phyloP scores from a whole-genome alignment of 305 asterid genomes.

The Fraxinus paxiana region DNA sequence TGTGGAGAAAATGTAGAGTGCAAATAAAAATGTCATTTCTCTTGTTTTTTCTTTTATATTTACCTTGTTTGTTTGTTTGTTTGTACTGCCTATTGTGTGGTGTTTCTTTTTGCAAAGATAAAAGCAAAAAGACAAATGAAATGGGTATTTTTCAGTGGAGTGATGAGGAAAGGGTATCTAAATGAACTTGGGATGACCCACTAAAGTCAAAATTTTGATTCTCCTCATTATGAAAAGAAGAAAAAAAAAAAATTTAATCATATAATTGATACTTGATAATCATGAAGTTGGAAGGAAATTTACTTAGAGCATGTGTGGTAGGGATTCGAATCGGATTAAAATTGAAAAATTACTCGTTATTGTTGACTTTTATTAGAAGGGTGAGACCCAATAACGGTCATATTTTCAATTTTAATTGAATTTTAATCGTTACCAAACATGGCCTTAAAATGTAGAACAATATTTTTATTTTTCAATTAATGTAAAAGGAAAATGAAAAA shows the following conservation, averaged over 20 bases:
- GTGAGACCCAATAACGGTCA: too few relatives aligned
- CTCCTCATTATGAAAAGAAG: background rate
- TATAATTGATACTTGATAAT: conserved; percentile 3
- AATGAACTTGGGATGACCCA: conserved; percentile 17
- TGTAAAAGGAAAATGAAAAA: background rate
- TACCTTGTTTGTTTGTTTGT: background rate
- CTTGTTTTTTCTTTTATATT: background rate
- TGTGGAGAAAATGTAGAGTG: conserved; percentile 3
- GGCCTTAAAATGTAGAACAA: background rate
- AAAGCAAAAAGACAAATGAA: background rate
- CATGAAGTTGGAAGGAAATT: background rate
- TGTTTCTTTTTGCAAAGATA: background rate
- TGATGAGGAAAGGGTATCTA: conserved; percentile 14
- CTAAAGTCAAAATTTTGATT: background rate
- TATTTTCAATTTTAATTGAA: too few relatives aligned
- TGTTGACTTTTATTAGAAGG: too few relatives aligned
- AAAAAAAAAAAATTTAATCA: background rate
- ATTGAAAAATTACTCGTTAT: too few relatives aligned
- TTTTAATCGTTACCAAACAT: too few relatives aligned
- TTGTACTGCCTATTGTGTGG: conserved; percentile 11
- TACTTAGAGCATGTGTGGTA: too few relatives aligned
- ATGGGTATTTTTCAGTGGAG: background rate
- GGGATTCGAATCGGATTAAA: too few relatives aligned
- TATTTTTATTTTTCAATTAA: background rate
- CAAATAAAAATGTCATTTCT: conserved; percentile 2